Evolutionary conservation across 2,329 filamentous ascomycete genomes (phyloP).

Genomic region (Gremmenia infestans): DNA sequence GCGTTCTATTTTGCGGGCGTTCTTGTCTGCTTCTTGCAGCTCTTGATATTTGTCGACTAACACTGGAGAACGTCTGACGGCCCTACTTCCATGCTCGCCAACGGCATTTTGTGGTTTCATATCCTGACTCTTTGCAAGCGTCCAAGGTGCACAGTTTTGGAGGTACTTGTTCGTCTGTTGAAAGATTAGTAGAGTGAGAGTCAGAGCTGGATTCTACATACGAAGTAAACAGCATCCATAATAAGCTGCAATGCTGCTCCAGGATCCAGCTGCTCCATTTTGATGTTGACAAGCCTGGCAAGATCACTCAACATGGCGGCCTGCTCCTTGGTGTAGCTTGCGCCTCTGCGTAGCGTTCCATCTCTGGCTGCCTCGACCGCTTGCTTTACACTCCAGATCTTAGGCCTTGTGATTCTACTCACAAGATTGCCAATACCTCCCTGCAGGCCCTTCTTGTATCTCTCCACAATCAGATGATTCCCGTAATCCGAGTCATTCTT

Average conservation of each 20-base stretch:
- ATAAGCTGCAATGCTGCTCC: slow-evolving; percentile 60
- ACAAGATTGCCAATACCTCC: slow-evolving; percentile 76
- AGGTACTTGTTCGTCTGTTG: slow-evolving; percentile 64
- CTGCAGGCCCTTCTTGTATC: slow-evolving; percentile 77
- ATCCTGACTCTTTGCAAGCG: slow-evolving; percentile 38
- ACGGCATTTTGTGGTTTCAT: background rate
- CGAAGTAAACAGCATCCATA: slow-evolving; percentile 56
- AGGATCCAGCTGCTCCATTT: slow-evolving; percentile 62
- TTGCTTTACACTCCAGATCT: slow-evolving; percentile 62
- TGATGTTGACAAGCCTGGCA: slow-evolving; percentile 38
- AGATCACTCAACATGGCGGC: slow-evolving; percentile 38
- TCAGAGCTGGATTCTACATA: slow-evolving; percentile 31
- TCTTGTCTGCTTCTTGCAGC: too few species aligned
- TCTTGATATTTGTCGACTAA: too few species aligned
- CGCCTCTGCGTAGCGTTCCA: background rate
- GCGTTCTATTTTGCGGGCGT: slow-evolving; percentile 42
- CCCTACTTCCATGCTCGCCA: too few species aligned
- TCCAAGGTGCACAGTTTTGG: slow-evolving; percentile 64
- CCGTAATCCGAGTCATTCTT: slow-evolving; percentile 77
- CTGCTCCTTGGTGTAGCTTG: slow-evolving; percentile 30
- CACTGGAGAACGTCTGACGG: too few species aligned
- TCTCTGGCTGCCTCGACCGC: slow-evolving; percentile 35
- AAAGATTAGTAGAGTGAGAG: slow-evolving; percentile 2
- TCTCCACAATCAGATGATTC: slow-evolving; percentile 67
- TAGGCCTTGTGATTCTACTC: slow-evolving; percentile 62